A percentile compares a stretch with the other conserved stretches of the same genome.
These are phyloP conservation scores for Suillus cothurnatus DNA, from an alignment of 768 basidiomycete species.

Conservation along the genomic window DNA sequence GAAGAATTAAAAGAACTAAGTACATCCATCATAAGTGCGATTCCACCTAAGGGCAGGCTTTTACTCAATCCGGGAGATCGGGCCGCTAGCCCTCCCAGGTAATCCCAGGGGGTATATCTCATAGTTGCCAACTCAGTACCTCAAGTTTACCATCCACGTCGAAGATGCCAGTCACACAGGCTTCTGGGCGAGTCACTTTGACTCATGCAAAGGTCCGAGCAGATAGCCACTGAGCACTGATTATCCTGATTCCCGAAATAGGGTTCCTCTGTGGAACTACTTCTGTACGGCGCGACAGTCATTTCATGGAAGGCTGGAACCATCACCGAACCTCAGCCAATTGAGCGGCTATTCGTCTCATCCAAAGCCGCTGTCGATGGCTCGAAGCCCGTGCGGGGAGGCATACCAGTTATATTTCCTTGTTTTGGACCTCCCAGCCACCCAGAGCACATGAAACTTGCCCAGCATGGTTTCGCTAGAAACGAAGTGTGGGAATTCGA, in stretches of 20 bases:
- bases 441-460: conserved; percentile 66
- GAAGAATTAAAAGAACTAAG: neutral
- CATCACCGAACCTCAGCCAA: conserved; percentile 33
- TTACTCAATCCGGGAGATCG: conserved; percentile 3
- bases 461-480: conserved; percentile 93
- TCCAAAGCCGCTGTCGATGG: conserved; percentile 80
- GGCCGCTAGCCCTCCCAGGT: neutral
- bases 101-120: neutral
- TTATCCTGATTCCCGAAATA: conserved; percentile 26
- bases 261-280: conserved; percentile 67
- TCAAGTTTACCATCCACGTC: conserved; percentile 1
- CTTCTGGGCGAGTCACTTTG: conserved; percentile 47
- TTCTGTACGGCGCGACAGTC: conserved; percentile 85
- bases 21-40: neutral
- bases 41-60: conserved; percentile 3
- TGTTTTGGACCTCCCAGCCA: conserved; percentile 88
- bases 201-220: conserved; percentile 61
- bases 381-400: conserved; percentile 69
- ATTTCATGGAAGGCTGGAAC: conserved; percentile 78
- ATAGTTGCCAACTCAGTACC: conserved; percentile 3
- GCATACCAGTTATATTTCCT: conserved; percentile 71
- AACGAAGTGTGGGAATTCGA: conserved; percentile 74
- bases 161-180: conserved; percentile 60
- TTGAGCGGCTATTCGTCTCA: conserved; percentile 82
- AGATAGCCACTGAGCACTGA: conserved; percentile 3